Evolutionary conservation across 2,329 filamentous ascomycete genomes (phyloP).

Genomic region (Chrysoporthe cubensis): DNA sequence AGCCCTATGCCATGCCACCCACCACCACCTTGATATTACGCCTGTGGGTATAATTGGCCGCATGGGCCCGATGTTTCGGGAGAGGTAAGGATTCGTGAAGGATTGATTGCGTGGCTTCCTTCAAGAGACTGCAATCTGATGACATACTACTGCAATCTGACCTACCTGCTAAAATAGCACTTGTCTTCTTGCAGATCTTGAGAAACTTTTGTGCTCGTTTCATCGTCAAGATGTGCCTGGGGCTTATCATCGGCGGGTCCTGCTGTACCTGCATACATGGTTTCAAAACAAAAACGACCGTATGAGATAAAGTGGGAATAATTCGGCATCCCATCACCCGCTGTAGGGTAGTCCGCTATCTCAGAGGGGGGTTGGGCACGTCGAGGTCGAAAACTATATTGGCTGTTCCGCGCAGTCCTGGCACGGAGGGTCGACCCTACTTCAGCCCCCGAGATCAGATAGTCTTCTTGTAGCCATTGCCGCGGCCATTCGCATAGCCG

Average conservation of each 20-base stretch:
- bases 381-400: not conserved
- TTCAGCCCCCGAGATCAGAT: constrained; percentile 7
- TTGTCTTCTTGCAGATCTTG: not conserved
- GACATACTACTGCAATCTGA: not conserved
- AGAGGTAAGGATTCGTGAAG: not conserved
- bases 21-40: not conserved
- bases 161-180: not conserved
- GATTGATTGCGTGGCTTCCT: constrained; percentile 2
- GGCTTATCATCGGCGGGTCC: not conserved
- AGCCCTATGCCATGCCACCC: constrained; percentile 3
- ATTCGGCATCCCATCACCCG: not conserved
- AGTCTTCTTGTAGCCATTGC: constrained; percentile 17
- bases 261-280: not conserved
- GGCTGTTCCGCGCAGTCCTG: not conserved
- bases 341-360: not conserved
- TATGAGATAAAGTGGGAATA: not conserved
- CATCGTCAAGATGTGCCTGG: not conserved
- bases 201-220: not conserved
- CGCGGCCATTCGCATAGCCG: constrained; percentile 6
- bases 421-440: not conserved
- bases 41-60: not conserved
- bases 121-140: not conserved
- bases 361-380: not conserved
- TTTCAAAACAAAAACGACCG: not conserved
- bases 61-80: constrained; percentile 3